Conservation (phyloP, 805 yeast species). For the Saccharomyces eubayanus region DNA sequence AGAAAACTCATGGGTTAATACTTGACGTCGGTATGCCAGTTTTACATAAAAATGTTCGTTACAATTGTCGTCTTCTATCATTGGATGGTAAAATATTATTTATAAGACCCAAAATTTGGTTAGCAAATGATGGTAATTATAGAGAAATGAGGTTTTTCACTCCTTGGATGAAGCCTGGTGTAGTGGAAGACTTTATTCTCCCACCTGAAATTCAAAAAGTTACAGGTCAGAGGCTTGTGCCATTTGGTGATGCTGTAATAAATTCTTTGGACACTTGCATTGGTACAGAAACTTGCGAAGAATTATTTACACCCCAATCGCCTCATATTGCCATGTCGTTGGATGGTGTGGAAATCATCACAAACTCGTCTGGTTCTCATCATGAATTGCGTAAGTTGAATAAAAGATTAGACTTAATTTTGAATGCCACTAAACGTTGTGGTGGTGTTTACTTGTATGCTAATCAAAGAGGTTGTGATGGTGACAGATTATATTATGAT, state of each 20-base stretch:
- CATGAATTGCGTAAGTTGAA: conserved; percentile 89
- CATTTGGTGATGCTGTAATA: conserved; percentile 86
- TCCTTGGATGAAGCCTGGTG: conserved; percentile 80
- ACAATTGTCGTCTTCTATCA: conserved; percentile 84
- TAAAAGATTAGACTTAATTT: conserved; percentile 73
- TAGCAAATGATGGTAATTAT: conserved; percentile 97
- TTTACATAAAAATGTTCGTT: conserved; percentile 75
- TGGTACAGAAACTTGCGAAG: conserved; percentile 99
- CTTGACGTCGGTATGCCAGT: conserved; percentile 95
- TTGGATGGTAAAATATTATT: conserved; percentile 69
- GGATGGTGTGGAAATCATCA: conserved; percentile 95
- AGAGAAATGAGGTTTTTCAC: conserved; percentile 96
- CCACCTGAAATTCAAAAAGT: conserved; percentile 62
- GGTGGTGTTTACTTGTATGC: conserved; percentile 94
- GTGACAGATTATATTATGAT: conserved; percentile 92
- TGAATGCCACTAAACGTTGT: conserved; percentile 89
- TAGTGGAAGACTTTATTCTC: conserved; percentile 62
- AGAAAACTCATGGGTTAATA: conserved; percentile 66
- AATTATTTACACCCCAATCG: conserved; percentile 89
- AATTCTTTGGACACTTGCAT: conserved; percentile 77
- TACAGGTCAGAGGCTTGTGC: conserved; percentile 60
- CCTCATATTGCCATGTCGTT: conserved; percentile 89
- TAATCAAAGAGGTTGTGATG: conserved; percentile 97
- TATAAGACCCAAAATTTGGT: conserved; percentile 85
- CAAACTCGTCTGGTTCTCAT: conserved; percentile 96